Base-by-base conservation (phyloP, 2,329 filamentous ascomycete species). In the Apiospora rasikravindrae region DNA sequence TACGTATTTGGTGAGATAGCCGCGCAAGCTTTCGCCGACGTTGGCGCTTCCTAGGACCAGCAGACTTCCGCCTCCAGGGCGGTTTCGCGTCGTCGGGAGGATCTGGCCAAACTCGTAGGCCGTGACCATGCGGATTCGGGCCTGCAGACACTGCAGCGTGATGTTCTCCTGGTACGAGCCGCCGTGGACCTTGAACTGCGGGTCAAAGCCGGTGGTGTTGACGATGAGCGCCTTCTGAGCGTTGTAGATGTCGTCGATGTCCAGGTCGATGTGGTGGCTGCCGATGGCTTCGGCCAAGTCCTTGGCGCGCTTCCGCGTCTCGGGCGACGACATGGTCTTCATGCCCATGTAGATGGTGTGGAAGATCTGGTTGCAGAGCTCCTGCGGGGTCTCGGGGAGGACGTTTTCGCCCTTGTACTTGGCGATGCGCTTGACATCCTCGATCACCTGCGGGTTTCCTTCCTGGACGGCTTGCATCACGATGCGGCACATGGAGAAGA, bases 1-100 rank as follows among this genome's bases (percentile, higher is more conserved):
- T 24, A 29, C 51, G 26, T 69, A 69, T 26, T 70, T 83, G 73
- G 71, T 83, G 70, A 77, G 77, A 77, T 76, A 81, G 16, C 86
- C 87, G 40, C 86, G 83, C 37, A 89, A 81, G 53, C 72, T 78
- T 74, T 88, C 88, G 76, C 72, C 91, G 4, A 93, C 91, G 76
- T 94, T 94, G 1, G 89, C 90, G 26, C 86, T 88, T 22, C 91
- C 92, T 0, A 94, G 85, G 0, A 94, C 91, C 3, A 94, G 84
- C 0, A 94, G 83, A 22, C 88, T 88, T 4, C 89, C 88, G 24
- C 86, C 87, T 2, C 84, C 86, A n/a, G 85, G 84, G 22, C 87
- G 83, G 7, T 88, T 83, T 16, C 91, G 87, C 2, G 89, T 86
- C 2, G 86, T 88, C 0, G 90, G 90, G 0, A 93, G 83, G 42